phyloP scores from a whole-genome alignment of 2,329 filamentous ascomycete species.

The Xylariales sp. region DNA sequence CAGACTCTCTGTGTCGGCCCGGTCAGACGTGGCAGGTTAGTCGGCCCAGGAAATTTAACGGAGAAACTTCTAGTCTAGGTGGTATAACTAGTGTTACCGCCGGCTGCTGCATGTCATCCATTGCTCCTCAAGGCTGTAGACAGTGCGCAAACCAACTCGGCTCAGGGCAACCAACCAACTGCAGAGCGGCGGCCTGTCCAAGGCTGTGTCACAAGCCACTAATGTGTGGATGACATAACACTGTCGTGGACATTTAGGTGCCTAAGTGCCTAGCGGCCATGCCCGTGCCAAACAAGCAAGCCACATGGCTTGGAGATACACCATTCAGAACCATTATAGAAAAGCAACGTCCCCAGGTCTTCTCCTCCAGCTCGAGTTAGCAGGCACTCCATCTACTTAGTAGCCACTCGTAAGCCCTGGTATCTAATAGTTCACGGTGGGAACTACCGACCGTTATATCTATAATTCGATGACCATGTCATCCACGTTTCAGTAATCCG shows the following conservation, averaged over 20 bases:
- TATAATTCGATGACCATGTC: conserved; percentile 16
- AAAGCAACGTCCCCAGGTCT: conserved; percentile 12
- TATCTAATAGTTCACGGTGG: neutral
- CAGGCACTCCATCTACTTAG: neutral
- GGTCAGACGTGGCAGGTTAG: conserved; percentile 11
- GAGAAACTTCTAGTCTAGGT: neutral
- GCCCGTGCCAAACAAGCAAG: conserved; percentile 11
- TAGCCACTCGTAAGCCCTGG: neutral
- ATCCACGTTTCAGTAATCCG: conserved; percentile 9
- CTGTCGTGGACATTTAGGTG: neutral
- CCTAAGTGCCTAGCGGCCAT: neutral
- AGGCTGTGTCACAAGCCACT: conserved; percentile 8
- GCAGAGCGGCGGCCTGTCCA: neutral
- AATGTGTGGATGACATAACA: conserved; percentile 22
- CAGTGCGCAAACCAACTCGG: neutral
- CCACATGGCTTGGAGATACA: conserved; percentile 1
- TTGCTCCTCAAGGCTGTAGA: conserved; percentile 6
- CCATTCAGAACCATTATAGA: conserved; percentile 1
- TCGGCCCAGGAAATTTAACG: conserved; percentile 6
- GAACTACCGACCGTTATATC: conserved; percentile 20
- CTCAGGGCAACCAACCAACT: neutral
- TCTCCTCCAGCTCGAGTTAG: conserved; percentile 2
- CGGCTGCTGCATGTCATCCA: conserved; percentile 9
- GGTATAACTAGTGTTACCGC: conserved; percentile 2
- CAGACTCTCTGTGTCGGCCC: conserved; percentile 26